These are phyloP conservation scores for Syzygium syzygioides DNA, from an alignment of 441 rosid genomes.

Conservation along the genomic window DNA sequence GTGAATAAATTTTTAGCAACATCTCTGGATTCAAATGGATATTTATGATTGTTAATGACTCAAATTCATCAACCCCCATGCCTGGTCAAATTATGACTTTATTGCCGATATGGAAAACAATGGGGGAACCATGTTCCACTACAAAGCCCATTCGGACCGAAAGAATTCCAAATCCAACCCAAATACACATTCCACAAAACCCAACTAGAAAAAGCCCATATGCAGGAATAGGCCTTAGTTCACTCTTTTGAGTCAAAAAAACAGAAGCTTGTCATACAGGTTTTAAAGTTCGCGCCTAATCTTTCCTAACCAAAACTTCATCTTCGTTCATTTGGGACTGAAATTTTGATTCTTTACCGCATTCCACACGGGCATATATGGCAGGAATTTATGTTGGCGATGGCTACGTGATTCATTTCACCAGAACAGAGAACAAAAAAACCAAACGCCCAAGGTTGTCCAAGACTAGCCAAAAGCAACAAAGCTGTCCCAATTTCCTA, in stretches of 20 bases:
- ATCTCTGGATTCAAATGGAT: too few species aligned
- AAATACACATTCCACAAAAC: not conserved
- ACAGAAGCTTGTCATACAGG: not conserved
- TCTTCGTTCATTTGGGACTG: not conserved
- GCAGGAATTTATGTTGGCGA: too few species aligned
- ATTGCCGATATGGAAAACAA: too few species aligned
- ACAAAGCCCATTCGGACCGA: not conserved
- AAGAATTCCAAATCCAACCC: not conserved
- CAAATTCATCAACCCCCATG: too few species aligned
- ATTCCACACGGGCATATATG: too few species aligned
- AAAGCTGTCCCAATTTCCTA: not conserved
- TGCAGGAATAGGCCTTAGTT: not conserved
- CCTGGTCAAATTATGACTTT: too few species aligned
- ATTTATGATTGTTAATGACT: too few species aligned
- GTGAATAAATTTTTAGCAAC: too few species aligned
- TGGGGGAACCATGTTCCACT: not conserved
- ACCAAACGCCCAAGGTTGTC: not conserved
- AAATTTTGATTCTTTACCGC: too few species aligned
- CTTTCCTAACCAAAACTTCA: not conserved
- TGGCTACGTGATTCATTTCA: not conserved
- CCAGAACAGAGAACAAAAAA: not conserved
- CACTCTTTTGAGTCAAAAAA: not conserved
- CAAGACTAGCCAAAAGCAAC: not conserved
- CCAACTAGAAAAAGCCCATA: not conserved
- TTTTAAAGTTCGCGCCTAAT: not conserved